Base-by-base conservation (phyloP, 2,329 filamentous ascomycete species). In the Neospermospora avenae region DNA sequence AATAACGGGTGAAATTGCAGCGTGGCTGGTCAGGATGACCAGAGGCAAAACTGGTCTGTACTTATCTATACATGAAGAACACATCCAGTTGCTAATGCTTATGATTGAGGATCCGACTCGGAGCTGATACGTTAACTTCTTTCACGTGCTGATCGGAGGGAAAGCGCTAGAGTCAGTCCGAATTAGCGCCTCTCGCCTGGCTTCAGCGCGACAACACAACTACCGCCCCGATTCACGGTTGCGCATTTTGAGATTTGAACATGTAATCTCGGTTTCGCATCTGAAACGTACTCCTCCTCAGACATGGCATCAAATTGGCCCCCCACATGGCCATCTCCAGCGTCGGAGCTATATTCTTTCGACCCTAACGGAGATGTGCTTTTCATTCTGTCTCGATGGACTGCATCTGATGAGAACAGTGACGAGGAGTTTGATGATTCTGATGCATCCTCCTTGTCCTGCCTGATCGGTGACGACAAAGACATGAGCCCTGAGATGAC, bases 321-420 rank as follows among this genome's bases (percentile, higher is more conserved):
- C 3, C 7, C 51, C 10, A 3, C 34, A 24, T 54, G 51, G 35
- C 51, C 35, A 7, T 8, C 20, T 3, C 20, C 20, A 7, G 35
- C 35, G 3, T 7, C 4, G 11, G 51, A 54, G 18, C 20, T 54
- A 8, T 35, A 54, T 24, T 14, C 22, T 7, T 28, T 54, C 13
- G 35, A 54, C 28, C 51, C 51, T 3, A 53, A 53, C 18, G 51
- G 51, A 20, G 51, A 53, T 41, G 51, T 53, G 5, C 16, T 41
- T n/a, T 41, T 53, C 13, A 18, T 53, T 22, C 34, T 53, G 1
- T 28, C 44, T 28, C 22, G 44, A 1, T 48, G 44, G 10, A 14
- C 22, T 48, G 22, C 13, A 16, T n/a, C 39, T 3, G n/a, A 42
- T 20, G 16, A 20, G n/a, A 42, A n/a, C n/a, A 42, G n/a, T 22